Percentiles rank a stretch among this genome's conserved stretches.
Conservation (phyloP, 2,329 filamentous ascomycete genomes). For the Aspergillus cejpii region DNA sequence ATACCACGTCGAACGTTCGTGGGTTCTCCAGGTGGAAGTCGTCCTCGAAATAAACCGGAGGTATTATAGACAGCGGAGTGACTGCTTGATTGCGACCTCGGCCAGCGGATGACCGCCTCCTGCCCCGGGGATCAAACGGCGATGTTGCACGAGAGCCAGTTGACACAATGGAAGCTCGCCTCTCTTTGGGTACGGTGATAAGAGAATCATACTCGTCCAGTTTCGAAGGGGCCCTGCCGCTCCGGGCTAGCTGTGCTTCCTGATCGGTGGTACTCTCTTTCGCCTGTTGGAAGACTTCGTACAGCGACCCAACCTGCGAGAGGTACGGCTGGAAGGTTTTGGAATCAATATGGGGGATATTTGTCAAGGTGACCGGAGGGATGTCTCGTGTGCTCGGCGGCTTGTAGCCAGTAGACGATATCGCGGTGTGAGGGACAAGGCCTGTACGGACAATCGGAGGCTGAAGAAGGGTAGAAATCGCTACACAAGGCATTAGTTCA, state of each 20-base stretch:
- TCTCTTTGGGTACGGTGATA: constrained; percentile 41
- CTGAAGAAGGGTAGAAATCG: constrained; percentile 89
- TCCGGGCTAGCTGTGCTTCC: constrained; percentile 42
- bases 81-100: constrained; percentile 60
- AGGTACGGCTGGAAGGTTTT: constrained; percentile 80
- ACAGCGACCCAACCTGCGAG: constrained; percentile 74
- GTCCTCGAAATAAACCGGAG: constrained; percentile 87
- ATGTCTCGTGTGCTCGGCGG: constrained; percentile 84
- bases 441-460: constrained; percentile 85
- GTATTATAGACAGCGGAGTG: constrained; percentile 86
- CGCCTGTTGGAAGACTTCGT: constrained; percentile 79
- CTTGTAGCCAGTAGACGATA: constrained; percentile 63
- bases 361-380: constrained; percentile 83
- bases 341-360: constrained; percentile 72
- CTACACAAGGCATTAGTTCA: constrained; percentile 38
- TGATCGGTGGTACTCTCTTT: constrained; percentile 69
- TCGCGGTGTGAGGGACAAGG: constrained; percentile 68
- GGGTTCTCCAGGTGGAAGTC: constrained; percentile 95
- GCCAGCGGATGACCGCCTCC: constrained; percentile 48
- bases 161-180: constrained; percentile 39
- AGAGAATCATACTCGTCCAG: constrained; percentile 47
- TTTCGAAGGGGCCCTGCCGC: constrained; percentile 39
- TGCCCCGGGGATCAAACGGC: constrained; percentile 44
- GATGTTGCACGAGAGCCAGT: constrained; percentile 40
- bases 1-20: constrained; percentile 91